Percentiles rank a stretch among this genome's conserved stretches.
phyloP scores from a whole-genome alignment of 2,329 filamentous ascomycete species.

The Sclerotinia sclerotiorum region DNA sequence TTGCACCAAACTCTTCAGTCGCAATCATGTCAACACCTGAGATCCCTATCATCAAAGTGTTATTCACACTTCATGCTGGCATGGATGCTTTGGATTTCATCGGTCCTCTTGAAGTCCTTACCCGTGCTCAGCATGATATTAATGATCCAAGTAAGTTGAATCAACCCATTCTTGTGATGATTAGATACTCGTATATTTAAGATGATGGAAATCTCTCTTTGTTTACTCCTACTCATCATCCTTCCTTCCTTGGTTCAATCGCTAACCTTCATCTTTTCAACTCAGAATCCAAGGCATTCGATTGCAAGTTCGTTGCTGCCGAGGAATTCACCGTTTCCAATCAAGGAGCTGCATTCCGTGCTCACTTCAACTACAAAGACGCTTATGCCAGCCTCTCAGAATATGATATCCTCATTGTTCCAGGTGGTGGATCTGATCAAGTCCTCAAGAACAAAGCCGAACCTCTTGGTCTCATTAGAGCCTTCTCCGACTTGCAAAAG shows the following conservation, averaged over 20 bases:
- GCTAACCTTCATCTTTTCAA: not conserved
- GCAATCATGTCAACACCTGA: constrained; percentile 40
- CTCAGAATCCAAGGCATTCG: constrained; percentile 37
- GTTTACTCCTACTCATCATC: constrained; percentile 5
- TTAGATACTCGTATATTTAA: not conserved
- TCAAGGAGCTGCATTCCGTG: constrained; percentile 68
- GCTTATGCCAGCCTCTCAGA: constrained; percentile 59
- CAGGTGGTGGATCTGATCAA: constrained; percentile 63
- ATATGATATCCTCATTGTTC: constrained; percentile 76
- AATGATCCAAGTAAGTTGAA: constrained; percentile 49
- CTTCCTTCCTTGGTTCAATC: not conserved
- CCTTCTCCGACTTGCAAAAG: constrained; percentile 77
- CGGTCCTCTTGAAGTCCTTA: constrained; percentile 59
- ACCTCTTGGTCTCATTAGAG: constrained; percentile 70
- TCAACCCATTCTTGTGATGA: constrained; percentile 14
- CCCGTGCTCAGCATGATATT: constrained; percentile 52
- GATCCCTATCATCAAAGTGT: constrained; percentile 53
- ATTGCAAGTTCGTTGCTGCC: constrained; percentile 41
- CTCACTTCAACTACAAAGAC: constrained; percentile 76
- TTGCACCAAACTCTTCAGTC: not conserved
- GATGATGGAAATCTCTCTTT: not conserved
- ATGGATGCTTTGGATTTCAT: constrained; percentile 58
- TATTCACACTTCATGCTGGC: constrained; percentile 55
- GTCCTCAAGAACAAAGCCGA: constrained; percentile 67
- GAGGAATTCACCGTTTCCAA: constrained; percentile 54